A percentile compares a stretch with the other conserved stretches of the same genome.
Evolutionary conservation across 2,329 filamentous ascomycete species (phyloP).

Genomic region (Pezicula rhizophila): DNA sequence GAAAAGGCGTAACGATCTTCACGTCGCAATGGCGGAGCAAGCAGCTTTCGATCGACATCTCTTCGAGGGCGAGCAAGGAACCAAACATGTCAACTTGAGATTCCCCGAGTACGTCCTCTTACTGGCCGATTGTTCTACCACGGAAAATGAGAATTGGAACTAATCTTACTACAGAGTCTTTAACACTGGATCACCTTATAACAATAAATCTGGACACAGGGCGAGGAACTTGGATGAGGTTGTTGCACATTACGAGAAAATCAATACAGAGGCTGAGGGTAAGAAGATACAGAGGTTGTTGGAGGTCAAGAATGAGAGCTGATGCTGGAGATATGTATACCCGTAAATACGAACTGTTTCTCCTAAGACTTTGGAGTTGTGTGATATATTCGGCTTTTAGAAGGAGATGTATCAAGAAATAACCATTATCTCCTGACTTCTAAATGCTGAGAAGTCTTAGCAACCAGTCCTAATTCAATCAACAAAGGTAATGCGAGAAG

Average conservation of each 20-base stretch:
- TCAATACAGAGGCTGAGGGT: slow-evolving; percentile 50
- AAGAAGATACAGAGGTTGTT: slow-evolving; percentile 35
- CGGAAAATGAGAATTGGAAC: not conserved
- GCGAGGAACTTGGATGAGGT: slow-evolving; percentile 51
- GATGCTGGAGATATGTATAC: slow-evolving; percentile 10
- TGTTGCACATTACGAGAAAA: slow-evolving; percentile 55
- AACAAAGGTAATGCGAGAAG: too few relatives aligned
- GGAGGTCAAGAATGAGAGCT: slow-evolving; percentile 20
- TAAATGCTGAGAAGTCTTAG: too few relatives aligned
- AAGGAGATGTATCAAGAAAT: too few relatives aligned
- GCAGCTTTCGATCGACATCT: slow-evolving; percentile 57
- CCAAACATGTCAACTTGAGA: slow-evolving; percentile 44
- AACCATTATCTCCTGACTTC: too few relatives aligned
- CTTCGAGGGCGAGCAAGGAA: slow-evolving; percentile 42
- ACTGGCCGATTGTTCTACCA: not conserved
- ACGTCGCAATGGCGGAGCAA: slow-evolving; percentile 55
- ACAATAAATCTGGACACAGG: slow-evolving; percentile 54
- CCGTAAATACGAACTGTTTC: slow-evolving; percentile 13
- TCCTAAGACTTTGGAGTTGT: too few relatives aligned
- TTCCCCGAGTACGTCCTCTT: slow-evolving; percentile 55
- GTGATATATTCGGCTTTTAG: too few relatives aligned
- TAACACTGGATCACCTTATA: slow-evolving; percentile 57
- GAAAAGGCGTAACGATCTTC: slow-evolving; percentile 51
- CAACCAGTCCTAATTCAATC: too few relatives aligned
- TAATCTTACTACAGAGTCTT: slow-evolving; percentile 44